Conservation (phyloP, 2,329 filamentous ascomycete genomes). For the Exophiala oligosperma region DNA sequence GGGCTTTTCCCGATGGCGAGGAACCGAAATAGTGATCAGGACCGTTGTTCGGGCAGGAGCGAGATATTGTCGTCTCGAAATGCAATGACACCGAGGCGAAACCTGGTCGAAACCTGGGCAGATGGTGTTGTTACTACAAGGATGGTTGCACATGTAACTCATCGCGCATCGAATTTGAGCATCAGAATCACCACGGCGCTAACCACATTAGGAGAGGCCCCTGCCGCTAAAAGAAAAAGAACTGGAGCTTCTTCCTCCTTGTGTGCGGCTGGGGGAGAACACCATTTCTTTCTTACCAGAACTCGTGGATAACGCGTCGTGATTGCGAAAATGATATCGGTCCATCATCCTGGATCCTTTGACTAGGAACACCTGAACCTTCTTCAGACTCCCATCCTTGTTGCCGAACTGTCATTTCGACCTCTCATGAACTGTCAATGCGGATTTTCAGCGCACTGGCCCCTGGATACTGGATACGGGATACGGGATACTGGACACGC, state of each 20-base stretch:
- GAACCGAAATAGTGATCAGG: not conserved
- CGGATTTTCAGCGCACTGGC: conserved; percentile 14
- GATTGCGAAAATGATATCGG: conserved; percentile 1
- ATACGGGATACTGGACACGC: conserved; percentile 12
- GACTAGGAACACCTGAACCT: not conserved
- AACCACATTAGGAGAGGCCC: not conserved
- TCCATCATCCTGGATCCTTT: not conserved
- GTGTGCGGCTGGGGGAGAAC: not conserved
- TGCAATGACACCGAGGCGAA: not conserved
- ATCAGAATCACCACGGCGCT: not conserved
- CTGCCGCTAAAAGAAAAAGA: not conserved
- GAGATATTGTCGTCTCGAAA: not conserved
- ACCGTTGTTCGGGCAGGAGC: not conserved
- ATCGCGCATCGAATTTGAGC: not conserved
- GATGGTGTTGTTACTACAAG: not conserved
- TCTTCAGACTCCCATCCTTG: not conserved
- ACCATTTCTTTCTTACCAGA: not conserved
- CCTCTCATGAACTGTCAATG: conserved; percentile 17
- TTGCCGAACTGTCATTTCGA: not conserved
- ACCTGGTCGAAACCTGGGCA: not conserved
- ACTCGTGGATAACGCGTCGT: not conserved
- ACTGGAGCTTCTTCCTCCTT: not conserved
- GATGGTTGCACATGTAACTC: not conserved
- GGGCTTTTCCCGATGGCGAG: not conserved
- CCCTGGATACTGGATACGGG: conserved; percentile 6